Base-by-base conservation (phyloP, 495 filamentous ascomycete species). In the Penicillium alfredii region DNA sequence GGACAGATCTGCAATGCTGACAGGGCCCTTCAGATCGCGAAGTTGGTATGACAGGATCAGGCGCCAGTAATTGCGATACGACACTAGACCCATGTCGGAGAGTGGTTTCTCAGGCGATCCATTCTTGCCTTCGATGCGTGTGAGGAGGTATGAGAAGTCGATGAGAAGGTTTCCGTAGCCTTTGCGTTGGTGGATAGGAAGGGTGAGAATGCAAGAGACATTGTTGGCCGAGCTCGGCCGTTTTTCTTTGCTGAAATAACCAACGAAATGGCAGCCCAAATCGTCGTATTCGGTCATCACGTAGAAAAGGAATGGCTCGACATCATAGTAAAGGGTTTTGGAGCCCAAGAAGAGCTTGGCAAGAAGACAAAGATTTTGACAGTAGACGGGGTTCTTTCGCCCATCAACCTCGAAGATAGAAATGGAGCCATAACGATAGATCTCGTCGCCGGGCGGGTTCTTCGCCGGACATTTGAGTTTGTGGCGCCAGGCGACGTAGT, bases 171-270 rank as follows among this genome's bases (percentile, higher is more conserved):
- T 89, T 1, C 93, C 92, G 49, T 96, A 98, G 42, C 92, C 92
- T 60, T 95, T 94, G 9, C 92, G 84, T 54, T 96, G 90, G 46
- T 96, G 88, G 25, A 95, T 96, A 0, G 92, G 92, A 16, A 98
- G 68, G 0, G 92, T 95, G 13, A 97, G 70, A 50, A 98, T 98
- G 58, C 92, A 98, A 18, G 88, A 94, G 13, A 98, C 92, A 47
- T 98, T 98, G 55, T 97, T 95, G 42, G 85, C 83, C 28, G 85
- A 89, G 56, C 85, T 90, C 3, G 84, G 84, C n/a, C 92, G 77
- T 64, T 98, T 98, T 58, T 98, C 92, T 66, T 98, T 98, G 37
- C 93, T 97, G 53, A 98, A 98, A 56, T 98, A 98, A 11, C 92
- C 92, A 27, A 98, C 93, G 51, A 98, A 96, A 58, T 97, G 92